Evolutionary conservation across 192 early-diverging fungal species (phyloP), one percentile per base, ranked within the genome.

Genomic region (Phlyctochytrium planicorne): DNA sequence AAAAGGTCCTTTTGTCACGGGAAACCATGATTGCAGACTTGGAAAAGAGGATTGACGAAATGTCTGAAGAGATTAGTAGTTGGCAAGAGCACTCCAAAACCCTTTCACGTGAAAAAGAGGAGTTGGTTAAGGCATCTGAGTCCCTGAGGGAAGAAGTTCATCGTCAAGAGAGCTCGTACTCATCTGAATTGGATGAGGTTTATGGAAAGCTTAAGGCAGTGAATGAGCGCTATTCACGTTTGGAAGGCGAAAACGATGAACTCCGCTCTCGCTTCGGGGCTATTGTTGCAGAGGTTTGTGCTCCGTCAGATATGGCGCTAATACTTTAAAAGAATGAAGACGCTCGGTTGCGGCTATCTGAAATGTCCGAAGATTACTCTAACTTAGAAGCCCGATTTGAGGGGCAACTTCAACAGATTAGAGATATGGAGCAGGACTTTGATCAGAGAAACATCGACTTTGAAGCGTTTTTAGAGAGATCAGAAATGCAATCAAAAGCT

Each of bases 381-480:
- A 20, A 6, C 40, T 20, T 47, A 6, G 40, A 47, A 20, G 40
- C 6, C 6, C 40, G 40, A 14, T 47, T 14, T 47, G 20, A 6
- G 10, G 40, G 40, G 10, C 6, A 47, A 20, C 6, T 47, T 47
- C 40, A 47, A 6, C 40, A 47, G 20, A 47, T 47, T 47, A 20
- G 40, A 6, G 40, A 47, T 47, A 47, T 47, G 40, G 40, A 47
- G 40, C 10, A 57, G 55, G 55, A 57, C 12, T 57, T 57, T 27
- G 25, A 20, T 4, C 55, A 57, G 25, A 47, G 40, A 20, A 47
- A 47, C 40, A 20, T 20, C 10, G 40, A 47, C 40, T 47, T 47
- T 47, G 40, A 47, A 47, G 40, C 40, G 20, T 47, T 47, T 20
- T 20, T 47, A 14, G 10, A 47, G 40, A 6, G 40, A 14, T 47